Percentiles rank a stretch among this genome's conserved stretches.
Evolutionary conservation across 192 early-diverging fungal species (phyloP).

Genomic region (Mortierella antarctica): DNA sequence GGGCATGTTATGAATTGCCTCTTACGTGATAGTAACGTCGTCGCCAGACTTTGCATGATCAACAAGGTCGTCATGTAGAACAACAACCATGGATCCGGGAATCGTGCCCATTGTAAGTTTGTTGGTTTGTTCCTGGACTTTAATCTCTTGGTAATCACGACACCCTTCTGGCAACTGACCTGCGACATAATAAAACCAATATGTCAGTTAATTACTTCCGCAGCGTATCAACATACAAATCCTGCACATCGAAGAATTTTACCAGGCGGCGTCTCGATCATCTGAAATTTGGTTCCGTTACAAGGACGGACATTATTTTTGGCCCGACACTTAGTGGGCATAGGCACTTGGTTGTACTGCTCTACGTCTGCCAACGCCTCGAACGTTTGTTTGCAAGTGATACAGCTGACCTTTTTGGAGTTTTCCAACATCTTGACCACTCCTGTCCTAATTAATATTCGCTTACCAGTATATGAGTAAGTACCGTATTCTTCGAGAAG

Average conservation of each 20-base stretch:
- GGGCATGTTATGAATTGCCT: neutral
- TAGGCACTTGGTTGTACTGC: slow-evolving; percentile 68
- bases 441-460: slow-evolving; percentile 59
- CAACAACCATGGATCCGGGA: slow-evolving; percentile 65
- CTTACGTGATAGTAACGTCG: slow-evolving; percentile 66
- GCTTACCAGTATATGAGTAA: neutral
- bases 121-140: slow-evolving; percentile 78
- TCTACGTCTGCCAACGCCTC: slow-evolving; percentile 69
- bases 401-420: slow-evolving; percentile 61
- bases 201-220: neutral
- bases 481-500: neutral
- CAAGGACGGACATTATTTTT: slow-evolving; percentile 51
- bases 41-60: slow-evolving; percentile 72
- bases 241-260: neutral
- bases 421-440: slow-evolving; percentile 77
- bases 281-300: slow-evolving; percentile 62
- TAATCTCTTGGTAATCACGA: slow-evolving; percentile 84
- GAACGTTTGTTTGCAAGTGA: slow-evolving; percentile 69
- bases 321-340: slow-evolving; percentile 64
- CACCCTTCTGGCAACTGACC: slow-evolving; percentile 61
- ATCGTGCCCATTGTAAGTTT: slow-evolving; percentile 73
- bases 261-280: slow-evolving; percentile 46
- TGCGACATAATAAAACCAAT: slow-evolving; percentile 11
- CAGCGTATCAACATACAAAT: neutral
- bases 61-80: slow-evolving; percentile 70